phyloP scores from a whole-genome alignment of 257 asterid species.

The Solanum virginianum region DNA sequence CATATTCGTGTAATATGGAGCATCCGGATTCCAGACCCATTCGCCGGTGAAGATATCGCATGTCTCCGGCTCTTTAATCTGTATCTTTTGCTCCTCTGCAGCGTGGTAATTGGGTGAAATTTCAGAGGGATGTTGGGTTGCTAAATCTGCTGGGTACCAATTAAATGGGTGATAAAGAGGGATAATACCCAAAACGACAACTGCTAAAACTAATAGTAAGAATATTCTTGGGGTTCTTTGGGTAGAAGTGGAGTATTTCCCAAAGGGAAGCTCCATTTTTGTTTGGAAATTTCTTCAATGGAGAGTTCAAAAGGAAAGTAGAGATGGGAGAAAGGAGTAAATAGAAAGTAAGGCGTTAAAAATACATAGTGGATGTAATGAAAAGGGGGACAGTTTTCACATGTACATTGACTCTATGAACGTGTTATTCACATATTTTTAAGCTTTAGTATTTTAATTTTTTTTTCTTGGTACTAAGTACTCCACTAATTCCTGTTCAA shows the following conservation, averaged over 20 bases:
- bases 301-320: not conserved
- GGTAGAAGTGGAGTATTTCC: conserved; percentile 2
- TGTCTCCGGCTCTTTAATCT: not conserved
- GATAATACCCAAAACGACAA: conserved; percentile 23
- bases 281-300: not conserved
- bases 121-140: not conserved
- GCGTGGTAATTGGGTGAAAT: not conserved
- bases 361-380: not conserved
- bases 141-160: not conserved
- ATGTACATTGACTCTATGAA: not conserved
- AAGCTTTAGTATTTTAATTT: not conserved
- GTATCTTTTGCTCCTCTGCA: not conserved
- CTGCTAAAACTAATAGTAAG: conserved; percentile 7
- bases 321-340: not conserved
- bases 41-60: conserved; percentile 46
- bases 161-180: conserved; percentile 22
- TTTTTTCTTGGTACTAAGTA: not conserved
- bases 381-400: not conserved
- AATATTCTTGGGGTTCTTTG: conserved; percentile 4
- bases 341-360: not conserved
- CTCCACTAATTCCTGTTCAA: not conserved
- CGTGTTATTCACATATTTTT: not conserved
- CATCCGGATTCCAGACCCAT: conserved; percentile 47
- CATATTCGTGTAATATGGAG: conserved; percentile 46
- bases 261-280: conserved; percentile 20